Evolutionary conservation across 2,329 filamentous ascomycete species (phyloP).

Genomic region (Diaporthe sp.): DNA sequence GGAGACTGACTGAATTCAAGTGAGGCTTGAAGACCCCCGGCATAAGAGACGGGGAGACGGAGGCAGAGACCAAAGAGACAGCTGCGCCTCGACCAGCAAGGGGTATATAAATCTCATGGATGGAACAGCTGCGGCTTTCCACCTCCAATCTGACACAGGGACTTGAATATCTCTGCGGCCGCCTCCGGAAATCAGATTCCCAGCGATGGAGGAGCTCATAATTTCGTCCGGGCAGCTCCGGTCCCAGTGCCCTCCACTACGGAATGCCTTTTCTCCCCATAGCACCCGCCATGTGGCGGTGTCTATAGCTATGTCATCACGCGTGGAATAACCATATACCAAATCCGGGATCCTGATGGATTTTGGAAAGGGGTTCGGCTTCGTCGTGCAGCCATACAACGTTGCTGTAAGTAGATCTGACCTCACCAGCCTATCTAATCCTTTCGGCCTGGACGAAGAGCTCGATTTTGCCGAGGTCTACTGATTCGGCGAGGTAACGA

Average conservation of each 20-base stretch:
- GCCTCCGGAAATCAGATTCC: constrained; percentile 3
- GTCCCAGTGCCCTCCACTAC: not conserved
- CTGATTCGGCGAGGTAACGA: not conserved
- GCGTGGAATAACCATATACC: not conserved
- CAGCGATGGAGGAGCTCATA: not conserved
- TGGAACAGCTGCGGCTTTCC: not conserved
- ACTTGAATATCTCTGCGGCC: not conserved
- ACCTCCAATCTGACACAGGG: not conserved
- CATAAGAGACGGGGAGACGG: not conserved
- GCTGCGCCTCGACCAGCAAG: not conserved
- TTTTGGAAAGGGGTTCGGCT: not conserved
- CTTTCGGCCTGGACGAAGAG: not conserved
- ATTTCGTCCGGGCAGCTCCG: constrained; percentile 19
- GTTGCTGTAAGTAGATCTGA: not conserved
- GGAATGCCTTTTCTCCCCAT: not conserved
- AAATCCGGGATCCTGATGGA: not conserved
- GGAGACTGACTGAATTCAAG: not conserved
- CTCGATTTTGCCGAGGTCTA: not conserved
- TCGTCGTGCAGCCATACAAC: constrained; percentile 11
- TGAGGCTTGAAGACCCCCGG: not conserved
- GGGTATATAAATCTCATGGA: not conserved
- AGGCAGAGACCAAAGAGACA: not conserved
- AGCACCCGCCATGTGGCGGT: not conserved
- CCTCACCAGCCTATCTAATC: not conserved
- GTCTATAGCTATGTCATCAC: not conserved